Evolutionary conservation across 2,329 filamentous ascomycete species (phyloP).

Genomic region (Cladosporium sphaerospermum): DNA sequence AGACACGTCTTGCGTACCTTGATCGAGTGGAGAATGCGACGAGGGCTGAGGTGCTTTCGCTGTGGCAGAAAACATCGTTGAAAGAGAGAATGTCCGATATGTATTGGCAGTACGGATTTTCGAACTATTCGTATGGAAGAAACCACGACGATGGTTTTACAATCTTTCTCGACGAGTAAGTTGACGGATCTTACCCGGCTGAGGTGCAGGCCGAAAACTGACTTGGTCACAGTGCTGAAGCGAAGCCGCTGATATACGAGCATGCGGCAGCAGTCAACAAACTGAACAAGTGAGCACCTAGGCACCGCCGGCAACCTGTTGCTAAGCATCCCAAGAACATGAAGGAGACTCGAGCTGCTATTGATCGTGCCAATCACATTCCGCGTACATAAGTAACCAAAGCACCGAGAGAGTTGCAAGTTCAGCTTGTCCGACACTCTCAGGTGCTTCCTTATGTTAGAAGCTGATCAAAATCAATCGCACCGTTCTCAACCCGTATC

Average conservation of each 20-base stretch:
- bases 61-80: conserved; percentile 47
- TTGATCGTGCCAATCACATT: too few species aligned
- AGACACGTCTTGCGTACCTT: conserved; percentile 42
- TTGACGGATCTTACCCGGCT: not conserved
- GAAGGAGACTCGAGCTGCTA: too few species aligned
- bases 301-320: not conserved
- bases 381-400: too few species aligned
- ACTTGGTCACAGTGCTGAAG: not conserved
- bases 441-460: too few species aligned
- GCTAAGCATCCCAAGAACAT: not conserved
- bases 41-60: conserved; percentile 40
- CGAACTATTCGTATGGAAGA: conserved; percentile 46
- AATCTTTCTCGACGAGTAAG: conserved; percentile 43
- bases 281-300: not conserved
- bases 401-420: too few species aligned
- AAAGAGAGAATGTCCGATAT: conserved; percentile 47
- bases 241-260: conserved; percentile 4
- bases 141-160: conserved; percentile 54
- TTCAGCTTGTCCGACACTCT: too few species aligned
- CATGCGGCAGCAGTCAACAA: conserved; percentile 3
- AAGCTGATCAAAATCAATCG: too few species aligned
- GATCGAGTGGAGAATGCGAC: conserved; percentile 40
- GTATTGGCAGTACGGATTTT: conserved; percentile 53
- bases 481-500: too few species aligned
- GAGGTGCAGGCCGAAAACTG: not conserved